Conservation (phyloP, 371 early-diverging fungal genomes). For the Zychaea mexicana region DNA sequence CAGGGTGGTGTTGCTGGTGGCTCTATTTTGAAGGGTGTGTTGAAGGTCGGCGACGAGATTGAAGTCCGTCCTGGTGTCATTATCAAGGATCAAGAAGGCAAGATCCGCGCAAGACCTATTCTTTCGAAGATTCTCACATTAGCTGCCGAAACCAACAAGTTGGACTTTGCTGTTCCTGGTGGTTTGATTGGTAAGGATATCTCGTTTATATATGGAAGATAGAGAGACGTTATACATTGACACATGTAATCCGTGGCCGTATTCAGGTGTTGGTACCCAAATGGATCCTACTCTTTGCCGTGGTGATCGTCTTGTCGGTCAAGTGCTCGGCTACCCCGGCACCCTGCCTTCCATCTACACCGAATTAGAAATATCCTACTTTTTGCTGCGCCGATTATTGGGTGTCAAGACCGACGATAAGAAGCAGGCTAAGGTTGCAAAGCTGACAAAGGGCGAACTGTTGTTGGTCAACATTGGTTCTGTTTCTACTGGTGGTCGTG, state of each 20-base stretch:
- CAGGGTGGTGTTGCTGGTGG: slow-evolving; percentile 99
- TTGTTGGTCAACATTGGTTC: slow-evolving; percentile 99
- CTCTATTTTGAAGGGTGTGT: slow-evolving; percentile 94
- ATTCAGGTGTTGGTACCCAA: slow-evolving; percentile 93
- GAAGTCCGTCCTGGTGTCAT: slow-evolving; percentile 99
- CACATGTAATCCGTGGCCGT: too few relatives aligned
- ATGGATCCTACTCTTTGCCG: slow-evolving; percentile 99
- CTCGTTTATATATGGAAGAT: neutral
- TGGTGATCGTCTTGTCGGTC: slow-evolving; percentile 99
- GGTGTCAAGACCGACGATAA: slow-evolving; percentile 97
- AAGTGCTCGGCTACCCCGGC: slow-evolving; percentile 97
- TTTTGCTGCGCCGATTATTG: slow-evolving; percentile 95
- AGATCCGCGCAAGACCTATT: slow-evolving; percentile 91
- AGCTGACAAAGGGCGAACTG: slow-evolving; percentile 94
- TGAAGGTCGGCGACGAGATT: slow-evolving; percentile 97
- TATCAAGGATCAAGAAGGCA: slow-evolving; percentile 89
- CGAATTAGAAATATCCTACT: slow-evolving; percentile 96
- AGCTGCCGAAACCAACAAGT: slow-evolving; percentile 92
- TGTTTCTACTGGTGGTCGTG: slow-evolving; percentile 97
- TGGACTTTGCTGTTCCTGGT: slow-evolving; percentile 99
- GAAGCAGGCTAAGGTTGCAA: slow-evolving; percentile 94
- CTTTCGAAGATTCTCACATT: slow-evolving; percentile 93
- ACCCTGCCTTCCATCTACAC: slow-evolving; percentile 96
- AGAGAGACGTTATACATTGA: slow-evolving; percentile 9
- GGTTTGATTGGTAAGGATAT: slow-evolving; percentile 88